Evolutionary conservation across 2,329 filamentous ascomycete species (phyloP).

Genomic region (Chaetomium sp.): DNA sequence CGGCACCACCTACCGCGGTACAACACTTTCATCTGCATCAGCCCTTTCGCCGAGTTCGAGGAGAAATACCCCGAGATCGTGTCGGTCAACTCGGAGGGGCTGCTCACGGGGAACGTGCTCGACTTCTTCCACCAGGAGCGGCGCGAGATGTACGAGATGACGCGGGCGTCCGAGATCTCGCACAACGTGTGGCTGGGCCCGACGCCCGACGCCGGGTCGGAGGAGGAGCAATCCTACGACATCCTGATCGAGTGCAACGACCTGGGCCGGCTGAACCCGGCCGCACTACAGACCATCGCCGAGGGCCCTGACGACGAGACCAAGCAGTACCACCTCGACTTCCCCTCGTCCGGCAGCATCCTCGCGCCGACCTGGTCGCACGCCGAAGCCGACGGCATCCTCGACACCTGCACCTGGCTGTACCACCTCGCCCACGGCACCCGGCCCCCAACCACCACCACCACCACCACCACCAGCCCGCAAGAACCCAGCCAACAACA

Average conservation of each 20-base stretch:
- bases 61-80: slow-evolving; percentile 69
- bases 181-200: slow-evolving; percentile 89
- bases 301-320: slow-evolving; percentile 53
- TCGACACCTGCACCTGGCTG: slow-evolving; percentile 89
- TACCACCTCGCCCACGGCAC: slow-evolving; percentile 76
- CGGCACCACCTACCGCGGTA: slow-evolving; percentile 64
- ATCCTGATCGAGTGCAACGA: slow-evolving; percentile 89
- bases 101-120: slow-evolving; percentile 73
- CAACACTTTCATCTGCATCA: slow-evolving; percentile 78
- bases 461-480: background rate
- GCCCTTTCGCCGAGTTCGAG: slow-evolving; percentile 72
- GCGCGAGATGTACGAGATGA: slow-evolving; percentile 92
- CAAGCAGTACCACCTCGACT: slow-evolving; percentile 62
- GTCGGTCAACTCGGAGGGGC: slow-evolving; percentile 70
- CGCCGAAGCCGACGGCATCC: slow-evolving; percentile 77
- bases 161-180: slow-evolving; percentile 82
- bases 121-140: slow-evolving; percentile 91
- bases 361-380: slow-evolving; percentile 82
- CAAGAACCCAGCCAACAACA: slow-evolving; percentile 49
- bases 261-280: slow-evolving; percentile 72
- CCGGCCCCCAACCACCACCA: slow-evolving; percentile 37
- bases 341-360: slow-evolving; percentile 93
- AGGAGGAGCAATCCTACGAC: slow-evolving; percentile 69
- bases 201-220: slow-evolving; percentile 69
- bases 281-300: slow-evolving; percentile 64